Conservation (phyloP, 1,139 yeast genomes). For the Yamadazyma blattariae region DNA sequence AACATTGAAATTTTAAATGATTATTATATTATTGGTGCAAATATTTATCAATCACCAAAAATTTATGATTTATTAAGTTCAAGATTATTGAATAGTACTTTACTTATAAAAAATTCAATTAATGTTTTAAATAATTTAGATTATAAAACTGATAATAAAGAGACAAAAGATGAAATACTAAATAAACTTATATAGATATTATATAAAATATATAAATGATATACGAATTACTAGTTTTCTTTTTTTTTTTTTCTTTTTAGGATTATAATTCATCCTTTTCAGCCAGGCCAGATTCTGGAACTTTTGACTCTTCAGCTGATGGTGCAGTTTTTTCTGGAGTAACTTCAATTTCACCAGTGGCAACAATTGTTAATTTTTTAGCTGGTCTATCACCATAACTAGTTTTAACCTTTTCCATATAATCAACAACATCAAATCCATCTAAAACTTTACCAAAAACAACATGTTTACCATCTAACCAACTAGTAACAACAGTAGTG, state of each 20-base stretch:
- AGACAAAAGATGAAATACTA: conserved; percentile 1
- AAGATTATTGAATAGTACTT: conserved; percentile 35
- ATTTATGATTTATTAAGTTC: conserved; percentile 39
- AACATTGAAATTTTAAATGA: conserved; percentile 58
- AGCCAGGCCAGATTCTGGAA: background rate
- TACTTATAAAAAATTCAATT: conserved; percentile 35
- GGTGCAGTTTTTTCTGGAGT: conserved; percentile 23
- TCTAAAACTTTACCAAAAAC: conserved; percentile 79
- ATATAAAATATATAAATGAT: too few relatives aligned
- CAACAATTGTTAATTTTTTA: conserved; percentile 46
- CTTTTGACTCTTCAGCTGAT: too few relatives aligned
- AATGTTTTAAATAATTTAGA: conserved; percentile 35
- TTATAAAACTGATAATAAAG: background rate
- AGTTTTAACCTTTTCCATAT: conserved; percentile 54
- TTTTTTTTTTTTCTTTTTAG: too few relatives aligned
- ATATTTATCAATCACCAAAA: conserved; percentile 86
- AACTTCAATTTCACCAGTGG: conserved; percentile 42
- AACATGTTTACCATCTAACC: conserved; percentile 71
- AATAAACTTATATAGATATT: conserved; percentile 1
- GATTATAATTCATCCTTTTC: conserved; percentile 31
- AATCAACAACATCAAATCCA: conserved; percentile 60
- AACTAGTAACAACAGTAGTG: conserved; percentile 57
- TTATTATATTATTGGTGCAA: conserved; percentile 87
- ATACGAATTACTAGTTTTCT: too few relatives aligned
- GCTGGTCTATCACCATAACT: conserved; percentile 50